A percentile compares a stretch with the other conserved stretches of the same genome.
phyloP scores from a whole-genome alignment of 345 rosid species.

The Rubroshorea leprosula region DNA sequence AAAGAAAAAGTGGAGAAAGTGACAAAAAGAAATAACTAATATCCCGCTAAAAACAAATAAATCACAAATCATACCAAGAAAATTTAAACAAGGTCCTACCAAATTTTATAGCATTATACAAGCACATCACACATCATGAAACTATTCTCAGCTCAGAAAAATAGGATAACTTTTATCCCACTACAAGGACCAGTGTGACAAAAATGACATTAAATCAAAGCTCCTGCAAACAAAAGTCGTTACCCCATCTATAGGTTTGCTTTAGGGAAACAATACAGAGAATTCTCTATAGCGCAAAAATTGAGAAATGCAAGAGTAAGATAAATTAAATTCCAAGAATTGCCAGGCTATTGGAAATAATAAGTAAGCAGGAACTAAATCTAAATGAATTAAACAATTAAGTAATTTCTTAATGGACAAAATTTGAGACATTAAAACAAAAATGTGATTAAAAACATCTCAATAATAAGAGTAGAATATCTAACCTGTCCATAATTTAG shows the following conservation, averaged over 20 bases:
- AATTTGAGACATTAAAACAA: not conserved
- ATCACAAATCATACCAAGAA: not conserved
- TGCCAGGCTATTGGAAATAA: too few species aligned
- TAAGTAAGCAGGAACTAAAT: not conserved
- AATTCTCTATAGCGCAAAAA: too few species aligned
- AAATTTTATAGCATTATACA: not conserved
- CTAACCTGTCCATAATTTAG: conserved; percentile 93
- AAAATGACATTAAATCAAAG: too few species aligned
- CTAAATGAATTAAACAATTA: not conserved
- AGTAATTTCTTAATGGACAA: too few species aligned
- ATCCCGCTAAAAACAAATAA: not conserved
- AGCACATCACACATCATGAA: not conserved
- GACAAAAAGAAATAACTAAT: not conserved
- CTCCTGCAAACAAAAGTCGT: too few species aligned
- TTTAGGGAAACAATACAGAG: too few species aligned
- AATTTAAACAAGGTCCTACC: not conserved
- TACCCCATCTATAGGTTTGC: too few species aligned
- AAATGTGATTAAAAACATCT: not conserved
- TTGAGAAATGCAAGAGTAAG: too few species aligned
- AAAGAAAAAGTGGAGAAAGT: conserved; percentile 6
- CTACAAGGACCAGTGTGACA: too few species aligned
- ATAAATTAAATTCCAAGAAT: too few species aligned
- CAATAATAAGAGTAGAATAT: not conserved
- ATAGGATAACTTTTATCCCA: too few species aligned
- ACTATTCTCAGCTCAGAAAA: not conserved